Conservation (phyloP, 306 rosid species). For the Vigna trinervia region DNA sequence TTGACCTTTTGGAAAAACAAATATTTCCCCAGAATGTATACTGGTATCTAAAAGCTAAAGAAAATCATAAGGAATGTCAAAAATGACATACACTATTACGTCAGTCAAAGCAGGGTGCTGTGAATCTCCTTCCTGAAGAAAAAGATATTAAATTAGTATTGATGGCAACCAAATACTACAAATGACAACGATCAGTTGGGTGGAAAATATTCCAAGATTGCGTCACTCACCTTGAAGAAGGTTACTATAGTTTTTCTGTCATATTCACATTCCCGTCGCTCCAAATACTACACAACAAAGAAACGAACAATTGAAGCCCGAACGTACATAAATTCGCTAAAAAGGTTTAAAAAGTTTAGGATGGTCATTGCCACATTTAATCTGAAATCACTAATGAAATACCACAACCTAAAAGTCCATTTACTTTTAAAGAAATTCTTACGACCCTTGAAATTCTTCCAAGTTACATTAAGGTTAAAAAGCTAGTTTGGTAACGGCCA, state of each 20-base stretch:
- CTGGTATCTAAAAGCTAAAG: slow-evolving; percentile 13
- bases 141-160: slow-evolving; percentile 3
- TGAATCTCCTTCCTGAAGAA: slow-evolving; percentile 68
- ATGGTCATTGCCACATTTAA: not conserved
- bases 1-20: not conserved
- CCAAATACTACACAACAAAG: slow-evolving; percentile 72
- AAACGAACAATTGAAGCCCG: slow-evolving; percentile 12
- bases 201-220: not conserved
- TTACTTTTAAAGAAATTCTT: not conserved
- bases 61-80: not conserved
- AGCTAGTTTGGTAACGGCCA: not conserved
- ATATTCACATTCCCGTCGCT: slow-evolving; percentile 83
- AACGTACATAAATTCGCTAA: not conserved
- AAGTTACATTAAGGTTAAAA: not conserved
- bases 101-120: slow-evolving; percentile 65
- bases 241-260: slow-evolving; percentile 59
- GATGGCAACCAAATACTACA: not conserved
- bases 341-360: not conserved
- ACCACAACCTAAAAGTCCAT: not conserved
- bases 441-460: not conserved
- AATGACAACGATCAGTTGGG: not conserved
- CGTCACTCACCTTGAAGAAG: slow-evolving; percentile 66
- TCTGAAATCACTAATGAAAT: not conserved
- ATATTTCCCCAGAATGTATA: not conserved
- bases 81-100: slow-evolving; percentile 76